Percentiles rank a stretch among this genome's conserved stretches.
phyloP scores from a whole-genome alignment of 108 stramenopile species.

The Pseudonitzschia pungens region DNA sequence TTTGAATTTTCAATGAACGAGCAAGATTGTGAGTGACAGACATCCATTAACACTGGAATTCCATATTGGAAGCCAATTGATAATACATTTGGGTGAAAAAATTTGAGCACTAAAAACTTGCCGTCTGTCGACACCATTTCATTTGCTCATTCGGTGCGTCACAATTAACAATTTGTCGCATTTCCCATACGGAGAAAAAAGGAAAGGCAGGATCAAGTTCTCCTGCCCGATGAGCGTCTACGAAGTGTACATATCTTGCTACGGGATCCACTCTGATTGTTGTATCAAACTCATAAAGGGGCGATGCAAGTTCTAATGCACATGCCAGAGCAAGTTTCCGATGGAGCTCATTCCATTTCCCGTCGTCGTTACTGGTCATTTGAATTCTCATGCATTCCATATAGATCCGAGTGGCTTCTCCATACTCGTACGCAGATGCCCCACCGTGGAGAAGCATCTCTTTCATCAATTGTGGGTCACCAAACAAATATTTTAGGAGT shows the following conservation, averaged over 20 bases:
- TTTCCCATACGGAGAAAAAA: conserved; percentile 50
- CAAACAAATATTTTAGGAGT: conserved; percentile 30
- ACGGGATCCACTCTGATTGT: conserved; percentile 44
- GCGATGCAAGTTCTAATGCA: conserved; percentile 43
- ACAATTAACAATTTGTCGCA: conserved; percentile 51
- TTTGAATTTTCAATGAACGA: background rate
- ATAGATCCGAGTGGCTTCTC: conserved; percentile 37
- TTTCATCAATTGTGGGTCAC: conserved; percentile 30
- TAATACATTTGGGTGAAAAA: background rate
- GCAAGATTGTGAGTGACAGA: background rate
- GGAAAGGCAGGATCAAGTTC: conserved; percentile 62
- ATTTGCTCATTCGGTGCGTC: conserved; percentile 60
- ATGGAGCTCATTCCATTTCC: conserved; percentile 21
- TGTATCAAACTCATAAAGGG: conserved; percentile 30
- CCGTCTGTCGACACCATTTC: conserved; percentile 50
- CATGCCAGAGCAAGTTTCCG: conserved; percentile 50
- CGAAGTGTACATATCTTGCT: conserved; percentile 56
- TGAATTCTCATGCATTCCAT: conserved; percentile 19
- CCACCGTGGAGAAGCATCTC: conserved; percentile 44
- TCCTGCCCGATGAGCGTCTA: conserved; percentile 50
- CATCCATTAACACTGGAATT: background rate
- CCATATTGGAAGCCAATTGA: background rate
- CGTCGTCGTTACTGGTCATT: conserved; percentile 5
- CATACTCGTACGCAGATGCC: conserved; percentile 40
- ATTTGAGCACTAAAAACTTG: conserved; percentile 20